Conservation (phyloP, 768 basidiomycete species). For the Tulasnella sp. region DNA sequence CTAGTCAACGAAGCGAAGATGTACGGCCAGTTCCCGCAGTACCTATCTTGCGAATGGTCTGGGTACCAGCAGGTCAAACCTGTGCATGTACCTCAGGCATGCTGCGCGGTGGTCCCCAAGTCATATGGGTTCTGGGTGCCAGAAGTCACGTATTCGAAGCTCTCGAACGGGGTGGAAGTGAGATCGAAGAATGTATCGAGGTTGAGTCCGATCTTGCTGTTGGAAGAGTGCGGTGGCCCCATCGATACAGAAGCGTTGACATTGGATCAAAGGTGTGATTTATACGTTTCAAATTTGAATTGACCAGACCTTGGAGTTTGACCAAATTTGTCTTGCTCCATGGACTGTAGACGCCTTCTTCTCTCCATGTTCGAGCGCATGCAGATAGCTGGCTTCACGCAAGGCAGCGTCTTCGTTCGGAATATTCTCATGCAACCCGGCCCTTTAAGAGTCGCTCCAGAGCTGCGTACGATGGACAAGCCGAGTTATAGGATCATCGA, state of each 20-base stretch:
- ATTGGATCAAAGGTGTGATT: no score
- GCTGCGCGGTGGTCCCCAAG: no score
- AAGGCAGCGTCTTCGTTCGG: conserved; percentile 1
- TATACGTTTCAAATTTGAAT: background rate
- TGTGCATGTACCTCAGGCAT: background rate
- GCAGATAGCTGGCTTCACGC: conserved; percentile 8
- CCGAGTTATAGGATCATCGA: conserved; percentile 14
- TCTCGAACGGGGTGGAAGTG: background rate
- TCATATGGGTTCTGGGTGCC: no score
- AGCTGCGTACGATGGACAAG: background rate
- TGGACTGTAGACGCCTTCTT: background rate
- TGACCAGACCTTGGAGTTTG: background rate
- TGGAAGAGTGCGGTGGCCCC: conserved; percentile 10
- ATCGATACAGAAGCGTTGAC: background rate
- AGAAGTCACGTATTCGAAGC: background rate
- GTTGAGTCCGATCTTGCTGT: conserved; percentile 3
- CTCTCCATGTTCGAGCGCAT: conserved; percentile 5
- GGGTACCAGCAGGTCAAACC: background rate
- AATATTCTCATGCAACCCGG: conserved; percentile 16
- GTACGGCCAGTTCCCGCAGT: background rate
- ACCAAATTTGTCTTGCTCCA: background rate
- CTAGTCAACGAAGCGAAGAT: background rate
- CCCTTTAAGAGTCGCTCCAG: background rate
- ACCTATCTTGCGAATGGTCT: background rate
- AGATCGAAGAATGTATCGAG: background rate